Evolutionary conservation across 116 monocot genomes (phyloP).

Genomic region (Zostera marina): DNA sequence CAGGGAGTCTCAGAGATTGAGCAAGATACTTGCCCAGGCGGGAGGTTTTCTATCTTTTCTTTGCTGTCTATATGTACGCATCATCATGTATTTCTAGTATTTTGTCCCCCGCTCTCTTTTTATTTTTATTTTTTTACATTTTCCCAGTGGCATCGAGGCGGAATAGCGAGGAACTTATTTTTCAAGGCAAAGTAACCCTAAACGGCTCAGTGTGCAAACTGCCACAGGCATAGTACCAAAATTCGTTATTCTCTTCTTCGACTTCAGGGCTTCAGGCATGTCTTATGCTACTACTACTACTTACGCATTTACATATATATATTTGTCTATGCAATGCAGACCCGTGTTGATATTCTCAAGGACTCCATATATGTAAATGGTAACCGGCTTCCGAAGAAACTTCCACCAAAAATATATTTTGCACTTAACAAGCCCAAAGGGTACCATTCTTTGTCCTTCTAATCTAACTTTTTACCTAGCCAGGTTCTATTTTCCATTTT

Average conservation of each 20-base stretch:
- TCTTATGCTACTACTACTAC: not conserved
- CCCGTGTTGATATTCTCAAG: conserved; percentile 64
- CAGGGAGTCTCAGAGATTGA: conserved; percentile 69
- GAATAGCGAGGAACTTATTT: conserved; percentile 73
- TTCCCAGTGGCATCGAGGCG: conserved; percentile 76
- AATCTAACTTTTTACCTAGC: not conserved
- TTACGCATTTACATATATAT: too few species aligned
- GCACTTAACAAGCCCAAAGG: conserved; percentile 96
- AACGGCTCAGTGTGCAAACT: conserved; percentile 79
- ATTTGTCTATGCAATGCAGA: conserved; percentile 24
- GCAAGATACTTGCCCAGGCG: conserved; percentile 70
- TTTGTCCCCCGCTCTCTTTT: not conserved
- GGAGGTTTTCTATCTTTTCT: conserved; percentile 34
- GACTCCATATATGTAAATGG: conserved; percentile 97
- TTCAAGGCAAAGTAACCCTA: conserved; percentile 83
- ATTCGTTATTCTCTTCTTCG: not conserved
- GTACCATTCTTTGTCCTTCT: conserved; percentile 14
- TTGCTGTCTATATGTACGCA: too few species aligned
- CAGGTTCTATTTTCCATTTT: not conserved
- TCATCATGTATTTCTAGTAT: not conserved
- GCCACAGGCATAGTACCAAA: conserved; percentile 49
- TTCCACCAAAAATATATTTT: conserved; percentile 92
- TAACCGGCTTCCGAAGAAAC: conserved; percentile 73
- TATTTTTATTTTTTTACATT: not conserved
- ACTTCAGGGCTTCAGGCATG: not conserved